phyloP scores from a whole-genome alignment of 306 rosid species.

The Medicago lupulina region DNA sequence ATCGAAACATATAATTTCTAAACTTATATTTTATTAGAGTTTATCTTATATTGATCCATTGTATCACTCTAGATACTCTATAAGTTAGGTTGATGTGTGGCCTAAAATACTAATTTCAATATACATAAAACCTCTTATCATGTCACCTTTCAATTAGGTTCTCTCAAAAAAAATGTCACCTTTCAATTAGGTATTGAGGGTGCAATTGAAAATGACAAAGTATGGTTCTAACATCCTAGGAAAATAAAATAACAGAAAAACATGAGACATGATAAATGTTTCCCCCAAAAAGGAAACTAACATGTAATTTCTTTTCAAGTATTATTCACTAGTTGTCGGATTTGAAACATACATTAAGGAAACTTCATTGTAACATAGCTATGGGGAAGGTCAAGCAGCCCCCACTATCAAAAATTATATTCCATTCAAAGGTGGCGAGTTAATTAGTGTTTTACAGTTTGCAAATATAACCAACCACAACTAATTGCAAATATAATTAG shows the following conservation, averaged over 20 bases:
- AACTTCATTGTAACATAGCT: constrained; percentile 5
- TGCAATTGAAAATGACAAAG: constrained; percentile 39
- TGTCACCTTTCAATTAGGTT: background rate
- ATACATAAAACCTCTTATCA: background rate
- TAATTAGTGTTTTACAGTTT: background rate
- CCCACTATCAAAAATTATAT: background rate
- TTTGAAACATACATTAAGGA: constrained; percentile 30
- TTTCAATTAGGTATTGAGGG: background rate
- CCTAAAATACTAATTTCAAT: background rate
- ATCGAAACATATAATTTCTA: too few relatives aligned
- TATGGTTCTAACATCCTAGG: constrained; percentile 17
- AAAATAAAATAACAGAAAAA: constrained; percentile 17
- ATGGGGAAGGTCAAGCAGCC: constrained; percentile 25
- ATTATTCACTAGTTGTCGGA: constrained; percentile 30
- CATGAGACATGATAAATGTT: constrained; percentile 32
- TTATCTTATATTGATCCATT: too few relatives aligned
- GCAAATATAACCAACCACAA: constrained; percentile 26
- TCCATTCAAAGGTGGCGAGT: constrained; percentile 36
- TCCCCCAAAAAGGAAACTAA: constrained; percentile 33
- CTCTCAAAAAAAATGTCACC: too few relatives aligned
- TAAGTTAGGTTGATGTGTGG: background rate
- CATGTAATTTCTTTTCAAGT: constrained; percentile 29
- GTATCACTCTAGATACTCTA: too few relatives aligned
- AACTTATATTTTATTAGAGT: background rate
- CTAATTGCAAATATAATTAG: background rate